Base-by-base conservation (phyloP, 441 rosid genomes). In the Manihot esculenta region DNA sequence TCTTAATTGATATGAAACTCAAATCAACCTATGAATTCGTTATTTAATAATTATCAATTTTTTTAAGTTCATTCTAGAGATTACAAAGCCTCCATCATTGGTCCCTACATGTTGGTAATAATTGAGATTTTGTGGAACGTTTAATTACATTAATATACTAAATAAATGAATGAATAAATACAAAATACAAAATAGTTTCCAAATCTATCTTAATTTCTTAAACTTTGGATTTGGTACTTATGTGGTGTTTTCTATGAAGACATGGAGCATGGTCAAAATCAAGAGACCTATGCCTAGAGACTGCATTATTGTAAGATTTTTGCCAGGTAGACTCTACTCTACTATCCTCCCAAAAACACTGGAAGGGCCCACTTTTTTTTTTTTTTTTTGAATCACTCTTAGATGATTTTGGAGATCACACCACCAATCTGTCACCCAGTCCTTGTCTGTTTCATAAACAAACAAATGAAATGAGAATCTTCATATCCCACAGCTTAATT, bases 361-460 rank as follows among this genome's bases (percentile, higher is more conserved):
- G 76, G 80, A 75, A 59, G 81, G 88, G 68, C 87, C 89, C 87
- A 78, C 89, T 62, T 72, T 76, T 78, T 81, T 64, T 85, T 82
- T 77, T 79, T 78, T 69, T 77, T 45, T 84, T 77, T 84, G 83
- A 84, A 82, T 84, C 85, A 79, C 77, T 66, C 82, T 78, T 82
- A 77, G 78, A 82, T 83, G 85, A 79, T 83, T 72, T 66, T 80
- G 76, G 80, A 76, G 54, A 79, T 84, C 73, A 72, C 69, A 76
- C 70, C 41, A 67, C 77, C 78, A 72, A 71, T 78, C 81, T 77
- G 82, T 80, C 81, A 73, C 57, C 83, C 66, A 59, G 82, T 68
- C 82, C 67, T 71, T 77, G 82, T 82, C 84, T 66, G 67, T 15
- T 74, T 79, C 81, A 68, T 62, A 33, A 78, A 75, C 76, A 76